Evolutionary conservation across 768 basidiomycete species (phyloP), one percentile per base, ranked within the genome.

Genomic region (Hypsizygus marmoreus): DNA sequence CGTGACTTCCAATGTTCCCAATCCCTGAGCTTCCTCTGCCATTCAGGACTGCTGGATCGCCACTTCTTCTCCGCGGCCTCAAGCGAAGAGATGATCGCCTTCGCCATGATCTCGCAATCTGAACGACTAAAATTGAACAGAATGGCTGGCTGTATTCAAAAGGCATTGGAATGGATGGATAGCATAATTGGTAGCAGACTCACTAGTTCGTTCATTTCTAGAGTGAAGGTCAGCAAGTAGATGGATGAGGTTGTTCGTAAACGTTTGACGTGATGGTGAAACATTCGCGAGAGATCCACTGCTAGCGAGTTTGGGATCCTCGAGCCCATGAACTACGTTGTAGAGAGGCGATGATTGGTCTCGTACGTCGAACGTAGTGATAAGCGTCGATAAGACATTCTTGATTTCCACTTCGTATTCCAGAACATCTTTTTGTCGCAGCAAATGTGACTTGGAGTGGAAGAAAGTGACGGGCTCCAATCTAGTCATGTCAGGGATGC

Each of bases 111-210:
- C 56, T 86, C 83, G 58, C 84, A 86, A 14, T 70, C 67, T 2
- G 65, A 59, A 14, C 86, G 75, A 51, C 86, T 81, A 54, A 88
- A 85, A 42, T 70, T 76, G 67, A 88, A 88, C 16, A 88, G 61
- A 10, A 88, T 76, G 0, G 83, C 86, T 3, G 84, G 84, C 82
- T 84, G 42, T 0, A 31, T 8, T 28, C 44, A n/a, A 25, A 10
- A 20, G 34, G 43, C 36, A 26, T 13, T 19, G 45, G 13, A 22
- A 14, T 30, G 3, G 14, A 14, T 17, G 7, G 14, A 38, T 14
- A 17, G 16, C 13, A 29, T 38, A 40, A 23, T 9, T 37, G 35
- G 5, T 30, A 22, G 24, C 9, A 0, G 5, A 66, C 82, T 56
- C 53, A 85, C 84, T 26, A 88, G 69, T 48, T 82, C 69, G 3